phyloP scores from a whole-genome alignment of 1,139 yeast species.

The Taiozyma onychis region DNA sequence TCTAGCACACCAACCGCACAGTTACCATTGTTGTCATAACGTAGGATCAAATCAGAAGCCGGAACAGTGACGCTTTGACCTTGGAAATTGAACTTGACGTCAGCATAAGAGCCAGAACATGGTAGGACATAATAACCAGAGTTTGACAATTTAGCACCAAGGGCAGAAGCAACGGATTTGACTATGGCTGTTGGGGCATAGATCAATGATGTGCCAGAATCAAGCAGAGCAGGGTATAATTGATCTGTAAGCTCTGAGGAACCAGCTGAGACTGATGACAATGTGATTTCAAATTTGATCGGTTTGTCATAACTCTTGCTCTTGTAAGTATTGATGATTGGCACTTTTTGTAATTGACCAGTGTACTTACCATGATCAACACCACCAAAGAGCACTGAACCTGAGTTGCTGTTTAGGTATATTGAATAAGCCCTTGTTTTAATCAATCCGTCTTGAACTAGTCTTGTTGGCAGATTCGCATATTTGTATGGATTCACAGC shows the following conservation, averaged over 20 bases:
- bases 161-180: constrained; percentile 29
- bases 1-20: constrained; percentile 30
- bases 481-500: constrained; percentile 27
- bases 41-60: constrained; percentile 7
- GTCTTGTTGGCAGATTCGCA: constrained; percentile 50
- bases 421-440: constrained; percentile 46
- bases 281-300: constrained; percentile 40
- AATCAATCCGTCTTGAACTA: constrained; percentile 45
- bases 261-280: constrained; percentile 30
- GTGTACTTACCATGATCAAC: constrained; percentile 44
- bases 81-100: constrained; percentile 43
- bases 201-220: constrained; percentile 61
- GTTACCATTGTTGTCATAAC: constrained; percentile 7
- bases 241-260: neutral
- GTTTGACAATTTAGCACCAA: constrained; percentile 30
- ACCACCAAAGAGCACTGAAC: constrained; percentile 50
- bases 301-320: constrained; percentile 40
- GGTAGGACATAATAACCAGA: constrained; percentile 7
- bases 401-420: constrained; percentile 36
- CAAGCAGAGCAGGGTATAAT: constrained; percentile 42
- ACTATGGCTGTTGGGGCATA: constrained; percentile 40
- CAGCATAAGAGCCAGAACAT: constrained; percentile 6
- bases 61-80: constrained; percentile 39
- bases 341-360: constrained; percentile 40
- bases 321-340: constrained; percentile 32